phyloP scores from a whole-genome alignment of 106 monocot genomes.

The Dendrobium catenatum region DNA sequence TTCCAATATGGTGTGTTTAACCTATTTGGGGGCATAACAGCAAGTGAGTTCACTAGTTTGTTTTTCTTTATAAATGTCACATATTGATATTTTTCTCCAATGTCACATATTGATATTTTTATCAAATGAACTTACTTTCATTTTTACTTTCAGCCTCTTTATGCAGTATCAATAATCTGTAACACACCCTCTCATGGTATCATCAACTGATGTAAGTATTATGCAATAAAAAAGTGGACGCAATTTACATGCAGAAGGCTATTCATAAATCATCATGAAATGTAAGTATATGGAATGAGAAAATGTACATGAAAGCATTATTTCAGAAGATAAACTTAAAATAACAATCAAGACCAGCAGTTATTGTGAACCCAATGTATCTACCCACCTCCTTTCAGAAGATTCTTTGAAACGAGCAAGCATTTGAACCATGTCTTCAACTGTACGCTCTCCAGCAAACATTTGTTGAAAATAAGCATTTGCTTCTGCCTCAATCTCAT shows the following conservation, averaged over 20 bases:
- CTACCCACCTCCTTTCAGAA: constrained; percentile 53
- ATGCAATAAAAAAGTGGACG: not conserved
- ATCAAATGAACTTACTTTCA: not conserved
- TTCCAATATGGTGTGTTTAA: not conserved
- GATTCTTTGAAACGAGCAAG: constrained; percentile 91
- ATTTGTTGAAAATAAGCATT: constrained; percentile 93
- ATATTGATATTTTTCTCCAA: not conserved
- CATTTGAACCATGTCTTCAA: constrained; percentile 82
- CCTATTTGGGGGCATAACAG: not conserved
- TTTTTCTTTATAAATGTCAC: not conserved
- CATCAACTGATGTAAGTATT: not conserved
- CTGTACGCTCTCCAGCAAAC: constrained; percentile 75
- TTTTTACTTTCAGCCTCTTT: not conserved
- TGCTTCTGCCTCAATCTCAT: constrained; percentile 67
- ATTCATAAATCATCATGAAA: not conserved
- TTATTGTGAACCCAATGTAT: not conserved
- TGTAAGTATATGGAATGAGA: not conserved
- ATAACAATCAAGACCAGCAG: not conserved
- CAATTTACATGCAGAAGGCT: not conserved
- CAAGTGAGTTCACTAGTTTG: not conserved
- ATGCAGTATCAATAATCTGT: not conserved
- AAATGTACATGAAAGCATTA: not conserved
- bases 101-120: not conserved
- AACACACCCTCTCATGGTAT: not conserved
- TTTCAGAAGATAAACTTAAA: constrained; percentile 1